phyloP scores from a whole-genome alignment of 2,329 filamentous ascomycete genomes.

The Chaetothyriales sp. region DNA sequence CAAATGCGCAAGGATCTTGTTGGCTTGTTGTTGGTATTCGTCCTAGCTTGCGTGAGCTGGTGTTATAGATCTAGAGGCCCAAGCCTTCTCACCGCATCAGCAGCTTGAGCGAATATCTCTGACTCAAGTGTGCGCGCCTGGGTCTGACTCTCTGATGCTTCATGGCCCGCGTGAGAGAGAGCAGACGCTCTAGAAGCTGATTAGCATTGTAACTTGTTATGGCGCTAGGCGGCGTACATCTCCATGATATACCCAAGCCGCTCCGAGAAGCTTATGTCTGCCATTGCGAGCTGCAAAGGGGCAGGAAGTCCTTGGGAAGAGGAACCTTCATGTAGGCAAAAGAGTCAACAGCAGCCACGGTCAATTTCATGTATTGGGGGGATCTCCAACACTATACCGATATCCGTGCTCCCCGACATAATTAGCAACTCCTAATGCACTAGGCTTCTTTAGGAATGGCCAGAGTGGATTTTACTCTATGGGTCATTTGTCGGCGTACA shows the following conservation, averaged over 20 bases:
- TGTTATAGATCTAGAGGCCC: background rate
- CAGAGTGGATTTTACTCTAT: too few relatives aligned
- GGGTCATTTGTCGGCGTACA: too few relatives aligned
- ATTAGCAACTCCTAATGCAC: too few relatives aligned
- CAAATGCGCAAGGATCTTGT: constrained; percentile 25
- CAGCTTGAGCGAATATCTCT: constrained; percentile 45
- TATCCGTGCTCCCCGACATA: too few relatives aligned
- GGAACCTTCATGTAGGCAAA: too few relatives aligned
- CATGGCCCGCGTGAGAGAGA: constrained; percentile 31
- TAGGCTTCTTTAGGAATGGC: too few relatives aligned
- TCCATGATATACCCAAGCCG: constrained; percentile 51
- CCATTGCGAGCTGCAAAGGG: background rate
- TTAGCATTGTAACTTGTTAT: constrained; percentile 11
- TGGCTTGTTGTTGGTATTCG: constrained; percentile 37
- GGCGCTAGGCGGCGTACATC: constrained; percentile 36
- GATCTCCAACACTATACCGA: too few relatives aligned
- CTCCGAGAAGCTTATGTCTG: constrained; percentile 41
- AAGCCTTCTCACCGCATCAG: constrained; percentile 38
- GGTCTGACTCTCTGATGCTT: constrained; percentile 33
- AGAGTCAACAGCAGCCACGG: too few relatives aligned
- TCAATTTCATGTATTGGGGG: too few relatives aligned
- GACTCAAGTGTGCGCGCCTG: constrained; percentile 55
- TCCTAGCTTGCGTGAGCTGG: constrained; percentile 31
- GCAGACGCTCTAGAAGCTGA: constrained; percentile 31
- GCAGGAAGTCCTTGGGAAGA: background rate